Evolutionary conservation across 495 filamentous ascomycete genomes (phyloP).

Genomic region (Trichoderma asperelloides): DNA sequence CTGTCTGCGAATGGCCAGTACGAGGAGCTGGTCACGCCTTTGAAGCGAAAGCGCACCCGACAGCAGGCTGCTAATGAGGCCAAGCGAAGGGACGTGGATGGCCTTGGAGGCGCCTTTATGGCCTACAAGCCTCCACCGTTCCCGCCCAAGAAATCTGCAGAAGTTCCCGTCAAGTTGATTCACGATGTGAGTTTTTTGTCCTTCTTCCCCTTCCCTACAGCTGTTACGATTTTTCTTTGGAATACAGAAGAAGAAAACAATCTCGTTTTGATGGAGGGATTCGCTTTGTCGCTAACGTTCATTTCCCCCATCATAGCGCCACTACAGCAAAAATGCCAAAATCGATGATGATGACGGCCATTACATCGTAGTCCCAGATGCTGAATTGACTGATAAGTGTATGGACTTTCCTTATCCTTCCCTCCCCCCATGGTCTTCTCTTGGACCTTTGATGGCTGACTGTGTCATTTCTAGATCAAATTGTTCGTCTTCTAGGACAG

Average conservation of each 20-base stretch:
- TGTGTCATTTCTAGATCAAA: conserved; percentile 57
- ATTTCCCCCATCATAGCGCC: conserved; percentile 25
- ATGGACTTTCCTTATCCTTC: conserved; percentile 29
- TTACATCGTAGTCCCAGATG: conserved; percentile 81
- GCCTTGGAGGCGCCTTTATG: conserved; percentile 58
- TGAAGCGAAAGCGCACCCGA: conserved; percentile 81
- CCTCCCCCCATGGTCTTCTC: neutral
- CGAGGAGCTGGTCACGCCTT: conserved; percentile 50
- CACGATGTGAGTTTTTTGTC: conserved; percentile 64
- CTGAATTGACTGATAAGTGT: conserved; percentile 82
- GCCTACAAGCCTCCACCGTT: conserved; percentile 78
- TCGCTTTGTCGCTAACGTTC: neutral
- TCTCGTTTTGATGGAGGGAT: neutral
- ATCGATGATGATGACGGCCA: conserved; percentile 96
- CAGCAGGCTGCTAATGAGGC: conserved; percentile 73
- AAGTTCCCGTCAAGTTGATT: conserved; percentile 76
- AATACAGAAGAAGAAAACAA: too few species aligned
- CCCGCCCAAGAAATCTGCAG: conserved; percentile 83
- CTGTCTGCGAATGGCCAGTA: conserved; percentile 53
- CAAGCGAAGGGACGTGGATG: conserved; percentile 61
- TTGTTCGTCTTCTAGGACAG: conserved; percentile 81
- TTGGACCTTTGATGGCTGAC: conserved; percentile 9
- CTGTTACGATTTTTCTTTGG: neutral
- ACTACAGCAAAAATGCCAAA: conserved; percentile 43
- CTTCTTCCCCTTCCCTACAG: neutral